These are phyloP conservation scores for Apiospora phragmitis DNA, from an alignment of 2,329 filamentous ascomycete genomes.

Conservation along the genomic window DNA sequence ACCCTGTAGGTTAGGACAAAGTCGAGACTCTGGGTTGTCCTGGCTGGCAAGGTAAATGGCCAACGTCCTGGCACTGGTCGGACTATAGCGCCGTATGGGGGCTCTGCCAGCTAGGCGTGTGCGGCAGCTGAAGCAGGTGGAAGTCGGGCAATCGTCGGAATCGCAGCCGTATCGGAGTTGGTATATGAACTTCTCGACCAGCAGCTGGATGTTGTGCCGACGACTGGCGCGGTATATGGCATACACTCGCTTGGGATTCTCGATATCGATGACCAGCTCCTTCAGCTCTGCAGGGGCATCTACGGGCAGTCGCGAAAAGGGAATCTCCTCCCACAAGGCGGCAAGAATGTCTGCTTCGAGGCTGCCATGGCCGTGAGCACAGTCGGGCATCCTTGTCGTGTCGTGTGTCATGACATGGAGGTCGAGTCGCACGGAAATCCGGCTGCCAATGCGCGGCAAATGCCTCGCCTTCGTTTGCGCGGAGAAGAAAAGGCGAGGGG, in stretches of 20 bases:
- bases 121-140: slow-evolving; percentile 80
- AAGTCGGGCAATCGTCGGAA: slow-evolving; percentile 65
- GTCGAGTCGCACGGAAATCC: slow-evolving; percentile 5
- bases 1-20: slow-evolving; percentile 59
- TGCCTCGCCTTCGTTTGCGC: slow-evolving; percentile 1
- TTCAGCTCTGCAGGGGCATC: slow-evolving; percentile 62
- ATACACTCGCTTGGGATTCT: slow-evolving; percentile 63
- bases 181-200: slow-evolving; percentile 73
- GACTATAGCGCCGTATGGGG: slow-evolving; percentile 76
- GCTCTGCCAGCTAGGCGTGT: slow-evolving; percentile 65
- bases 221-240: slow-evolving; percentile 61
- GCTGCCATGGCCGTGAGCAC: slow-evolving; percentile 31
- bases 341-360: slow-evolving; percentile 51
- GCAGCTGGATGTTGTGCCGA: slow-evolving; percentile 63
- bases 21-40: slow-evolving; percentile 69
- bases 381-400: slow-evolving; percentile 35
- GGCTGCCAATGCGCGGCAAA: not conserved
- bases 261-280: slow-evolving; percentile 56
- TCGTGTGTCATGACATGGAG: slow-evolving; percentile 53
- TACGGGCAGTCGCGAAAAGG: slow-evolving; percentile 58
- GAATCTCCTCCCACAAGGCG: slow-evolving; percentile 62
- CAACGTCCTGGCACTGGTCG: slow-evolving; percentile 77
- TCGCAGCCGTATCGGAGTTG: slow-evolving; percentile 84
- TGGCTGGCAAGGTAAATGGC: slow-evolving; percentile 80
- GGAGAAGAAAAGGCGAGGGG: not conserved